A percentile compares a stretch with the other conserved stretches of the same genome.
Conservation (phyloP, 2,329 filamentous ascomycete species). For the Penicillium sp. region DNA sequence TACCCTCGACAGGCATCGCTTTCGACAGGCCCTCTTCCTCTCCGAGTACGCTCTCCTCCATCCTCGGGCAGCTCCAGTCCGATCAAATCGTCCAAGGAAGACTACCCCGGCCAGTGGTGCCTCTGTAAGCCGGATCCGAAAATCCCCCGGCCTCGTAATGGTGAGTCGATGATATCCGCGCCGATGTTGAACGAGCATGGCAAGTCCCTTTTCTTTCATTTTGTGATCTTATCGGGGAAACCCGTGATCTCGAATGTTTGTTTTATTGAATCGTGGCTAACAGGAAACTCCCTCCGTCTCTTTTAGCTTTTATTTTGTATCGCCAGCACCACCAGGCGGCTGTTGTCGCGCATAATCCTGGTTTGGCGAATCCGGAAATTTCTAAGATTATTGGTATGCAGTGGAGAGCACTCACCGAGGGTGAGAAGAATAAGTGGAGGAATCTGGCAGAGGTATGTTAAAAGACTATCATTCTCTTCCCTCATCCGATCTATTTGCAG, state of each 20-base stretch:
- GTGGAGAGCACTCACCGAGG: slow-evolving; percentile 78
- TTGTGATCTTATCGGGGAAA: neutral
- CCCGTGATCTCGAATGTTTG: slow-evolving; percentile 10
- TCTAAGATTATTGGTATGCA: slow-evolving; percentile 95
- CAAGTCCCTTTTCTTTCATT: slow-evolving; percentile 28
- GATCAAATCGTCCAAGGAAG: slow-evolving; percentile 41
- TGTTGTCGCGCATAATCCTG: slow-evolving; percentile 82
- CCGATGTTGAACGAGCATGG: slow-evolving; percentile 21
- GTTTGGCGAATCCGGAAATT: slow-evolving; percentile 90
- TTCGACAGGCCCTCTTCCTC: slow-evolving; percentile 26
- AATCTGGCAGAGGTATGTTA: slow-evolving; percentile 73
- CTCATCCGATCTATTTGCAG: neutral
- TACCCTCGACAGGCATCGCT: slow-evolving; percentile 23
- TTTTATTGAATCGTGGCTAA: neutral
- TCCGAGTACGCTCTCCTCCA: slow-evolving; percentile 34
- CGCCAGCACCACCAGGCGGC: slow-evolving; percentile 87
- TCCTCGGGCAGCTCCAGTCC: slow-evolving; percentile 38
- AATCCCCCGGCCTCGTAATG: slow-evolving; percentile 72
- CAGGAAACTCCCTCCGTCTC: slow-evolving; percentile 65
- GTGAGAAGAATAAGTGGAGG: slow-evolving; percentile 85
- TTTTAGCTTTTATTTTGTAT: slow-evolving; percentile 92
- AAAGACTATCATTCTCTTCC: neutral
- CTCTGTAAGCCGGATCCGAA: slow-evolving; percentile 73
- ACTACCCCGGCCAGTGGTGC: slow-evolving; percentile 61
- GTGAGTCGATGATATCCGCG: slow-evolving; percentile 52